A percentile compares a stretch with the other conserved stretches of the same genome.
Conservation (phyloP, 2,329 filamentous ascomycete genomes). For the Xenoacremonium recifei region DNA sequence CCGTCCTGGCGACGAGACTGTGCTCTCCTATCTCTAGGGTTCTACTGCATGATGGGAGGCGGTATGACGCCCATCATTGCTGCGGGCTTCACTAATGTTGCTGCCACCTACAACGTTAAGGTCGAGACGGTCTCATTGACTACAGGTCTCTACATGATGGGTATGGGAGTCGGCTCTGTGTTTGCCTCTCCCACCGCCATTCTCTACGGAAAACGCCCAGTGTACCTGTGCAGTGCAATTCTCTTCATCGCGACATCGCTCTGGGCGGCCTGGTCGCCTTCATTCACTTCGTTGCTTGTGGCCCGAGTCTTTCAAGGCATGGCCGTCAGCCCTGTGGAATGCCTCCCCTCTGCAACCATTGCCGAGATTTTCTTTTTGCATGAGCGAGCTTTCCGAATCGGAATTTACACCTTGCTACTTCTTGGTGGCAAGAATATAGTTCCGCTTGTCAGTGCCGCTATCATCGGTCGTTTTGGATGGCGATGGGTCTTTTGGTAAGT, state of each 20-base stretch:
- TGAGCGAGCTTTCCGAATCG: slow-evolving; percentile 87
- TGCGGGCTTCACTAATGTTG: slow-evolving; percentile 83
- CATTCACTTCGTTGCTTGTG: slow-evolving; percentile 73
- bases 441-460: slow-evolving; percentile 79
- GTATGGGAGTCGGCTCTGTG: slow-evolving; percentile 80
- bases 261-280: slow-evolving; percentile 86
- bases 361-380: slow-evolving; percentile 97
- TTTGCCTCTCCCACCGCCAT: slow-evolving; percentile 89
- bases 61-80: slow-evolving; percentile 90
- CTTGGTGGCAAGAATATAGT: slow-evolving; percentile 90
- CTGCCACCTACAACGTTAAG: slow-evolving; percentile 60
- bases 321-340: slow-evolving; percentile 86
- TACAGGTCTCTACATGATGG: slow-evolving; percentile 92
- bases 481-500: slow-evolving; percentile 85
- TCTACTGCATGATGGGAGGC: slow-evolving; percentile 91
- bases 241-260: slow-evolving; percentile 75
- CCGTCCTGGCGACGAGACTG: slow-evolving; percentile 75
- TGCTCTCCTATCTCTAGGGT: slow-evolving; percentile 77
- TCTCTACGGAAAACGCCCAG: slow-evolving; percentile 83
- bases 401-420: slow-evolving; percentile 87
- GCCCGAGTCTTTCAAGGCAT: slow-evolving; percentile 87
- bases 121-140: slow-evolving; percentile 78
- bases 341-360: slow-evolving; percentile 88
- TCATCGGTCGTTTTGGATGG: slow-evolving; percentile 79
- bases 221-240: slow-evolving; percentile 76